Percentiles rank a stretch among this genome's conserved stretches.
Conservation (phyloP, 2,329 filamentous ascomycete genomes). For the Balansia obtecta region DNA sequence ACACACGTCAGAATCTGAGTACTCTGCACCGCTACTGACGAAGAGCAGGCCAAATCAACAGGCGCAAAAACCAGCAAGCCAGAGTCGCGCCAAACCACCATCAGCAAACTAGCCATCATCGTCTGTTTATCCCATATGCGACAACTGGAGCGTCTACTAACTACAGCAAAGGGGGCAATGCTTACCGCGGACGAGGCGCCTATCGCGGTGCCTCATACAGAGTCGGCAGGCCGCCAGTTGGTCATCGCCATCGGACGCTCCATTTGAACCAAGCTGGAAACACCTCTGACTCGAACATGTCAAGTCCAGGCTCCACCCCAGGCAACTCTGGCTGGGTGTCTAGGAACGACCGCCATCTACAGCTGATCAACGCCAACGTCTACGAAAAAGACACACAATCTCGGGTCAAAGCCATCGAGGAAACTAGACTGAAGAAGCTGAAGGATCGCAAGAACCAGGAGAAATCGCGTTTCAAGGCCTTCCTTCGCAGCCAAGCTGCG, state of each 20-base stretch:
- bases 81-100: conserved; percentile 20
- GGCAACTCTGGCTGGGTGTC: conserved; percentile 45
- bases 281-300: conserved; percentile 24
- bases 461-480: conserved; percentile 39
- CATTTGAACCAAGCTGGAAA: conserved; percentile 42
- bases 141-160: neutral
- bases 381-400: conserved; percentile 63
- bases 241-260: conserved; percentile 42
- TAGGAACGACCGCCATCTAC: conserved; percentile 63
- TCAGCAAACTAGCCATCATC: conserved; percentile 17
- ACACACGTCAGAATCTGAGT: conserved; percentile 7
- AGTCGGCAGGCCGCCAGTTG: conserved; percentile 20
- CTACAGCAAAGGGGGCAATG: conserved; percentile 2
- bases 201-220: conserved; percentile 24
- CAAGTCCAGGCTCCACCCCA: conserved; percentile 20
- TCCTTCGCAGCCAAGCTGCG: conserved; percentile 17
- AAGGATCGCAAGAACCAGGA: conserved; percentile 42
- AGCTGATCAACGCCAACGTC: conserved; percentile 69
- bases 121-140: conserved; percentile 17
- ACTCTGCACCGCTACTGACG: conserved; percentile 12
- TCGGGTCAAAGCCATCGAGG: conserved; percentile 58
- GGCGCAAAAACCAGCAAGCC: conserved; percentile 55
- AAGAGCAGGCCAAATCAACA: conserved; percentile 60
- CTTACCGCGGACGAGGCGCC: conserved; percentile 12
- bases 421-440: conserved; percentile 48